phyloP scores from a whole-genome alignment of 2,329 filamentous ascomycete genomes.

The Neonectria sp. region DNA sequence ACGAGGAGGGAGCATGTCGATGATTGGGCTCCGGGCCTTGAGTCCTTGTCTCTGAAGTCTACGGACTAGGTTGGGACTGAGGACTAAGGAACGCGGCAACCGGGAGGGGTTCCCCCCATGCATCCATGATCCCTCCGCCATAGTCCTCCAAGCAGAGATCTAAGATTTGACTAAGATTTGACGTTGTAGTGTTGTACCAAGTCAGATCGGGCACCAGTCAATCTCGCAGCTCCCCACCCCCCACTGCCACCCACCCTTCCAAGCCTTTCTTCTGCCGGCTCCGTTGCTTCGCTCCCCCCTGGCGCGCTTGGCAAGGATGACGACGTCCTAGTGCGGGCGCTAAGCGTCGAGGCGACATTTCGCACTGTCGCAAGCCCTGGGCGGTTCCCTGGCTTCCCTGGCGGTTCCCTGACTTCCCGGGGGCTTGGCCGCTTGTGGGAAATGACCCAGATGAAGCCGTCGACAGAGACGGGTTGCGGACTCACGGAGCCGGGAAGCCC shows the following conservation, averaged over 20 bases:
- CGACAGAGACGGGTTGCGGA: not conserved
- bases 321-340: constrained; percentile 24
- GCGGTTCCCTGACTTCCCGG: not conserved
- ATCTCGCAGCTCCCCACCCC: constrained; percentile 33
- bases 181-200: constrained; percentile 34
- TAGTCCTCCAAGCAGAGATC: constrained; percentile 18
- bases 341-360: constrained; percentile 30
- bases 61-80: not conserved
- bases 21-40: constrained; percentile 38
- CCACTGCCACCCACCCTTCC: constrained; percentile 7
- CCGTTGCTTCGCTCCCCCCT: not conserved
- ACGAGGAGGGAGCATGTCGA: constrained; percentile 27
- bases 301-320: constrained; percentile 4
- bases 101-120: not conserved
- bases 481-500: constrained; percentile 36
- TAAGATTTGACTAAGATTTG: constrained; percentile 33
- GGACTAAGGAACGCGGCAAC: constrained; percentile 2
- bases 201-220: constrained; percentile 48
- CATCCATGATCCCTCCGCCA: not conserved
- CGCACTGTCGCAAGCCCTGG: constrained; percentile 1
- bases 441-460: constrained; percentile 22
- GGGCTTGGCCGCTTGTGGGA: constrained; percentile 33
- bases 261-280: constrained; percentile 22
- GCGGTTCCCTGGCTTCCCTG: not conserved
- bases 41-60: not conserved